A percentile compares a stretch with the other conserved stretches of the same genome.
Conservation (phyloP, 164 flowering plant species). For the Umbilicus rupestris region DNA sequence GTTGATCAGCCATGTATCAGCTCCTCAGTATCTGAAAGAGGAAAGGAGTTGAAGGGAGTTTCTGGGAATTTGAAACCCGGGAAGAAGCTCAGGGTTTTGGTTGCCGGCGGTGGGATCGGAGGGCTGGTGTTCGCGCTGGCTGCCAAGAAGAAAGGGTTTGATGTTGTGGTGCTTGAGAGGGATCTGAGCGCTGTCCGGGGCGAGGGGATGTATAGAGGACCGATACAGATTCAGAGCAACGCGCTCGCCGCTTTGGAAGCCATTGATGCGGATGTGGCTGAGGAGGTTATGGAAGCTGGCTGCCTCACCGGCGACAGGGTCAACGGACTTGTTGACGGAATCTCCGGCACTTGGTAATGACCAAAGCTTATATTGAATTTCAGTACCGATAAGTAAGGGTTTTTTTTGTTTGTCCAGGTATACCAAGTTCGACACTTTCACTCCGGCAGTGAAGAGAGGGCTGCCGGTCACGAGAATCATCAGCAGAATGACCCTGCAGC, state of each 20-base stretch:
- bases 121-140: conserved; percentile 89
- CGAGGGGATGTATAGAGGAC: conserved; percentile 93
- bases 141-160: conserved; percentile 78
- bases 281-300: conserved; percentile 73
- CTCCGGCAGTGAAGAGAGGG: conserved; percentile 88
- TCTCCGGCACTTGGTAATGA: conserved; percentile 81
- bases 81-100: conserved; percentile 52
- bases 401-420: conserved; percentile 43
- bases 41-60: not conserved
- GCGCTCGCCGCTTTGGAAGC: conserved; percentile 97
- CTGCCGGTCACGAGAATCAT: conserved; percentile 95
- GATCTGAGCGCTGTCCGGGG: conserved; percentile 93
- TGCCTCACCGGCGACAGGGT: conserved; percentile 89
- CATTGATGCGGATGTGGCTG: conserved; percentile 83
- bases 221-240: conserved; percentile 95
- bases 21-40: not conserved
- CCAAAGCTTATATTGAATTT: not conserved
- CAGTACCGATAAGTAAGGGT: no score
- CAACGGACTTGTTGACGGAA: conserved; percentile 93
- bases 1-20: conserved; percentile 14
- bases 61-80: not conserved
- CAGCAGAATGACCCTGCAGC: conserved; percentile 82
- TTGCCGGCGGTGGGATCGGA: conserved; percentile 98
- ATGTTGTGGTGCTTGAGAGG: conserved; percentile 88
- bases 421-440: conserved; percentile 90